Evolutionary conservation across 176 grass and related monocot species (phyloP).

Genomic region (Carex parvula): DNA sequence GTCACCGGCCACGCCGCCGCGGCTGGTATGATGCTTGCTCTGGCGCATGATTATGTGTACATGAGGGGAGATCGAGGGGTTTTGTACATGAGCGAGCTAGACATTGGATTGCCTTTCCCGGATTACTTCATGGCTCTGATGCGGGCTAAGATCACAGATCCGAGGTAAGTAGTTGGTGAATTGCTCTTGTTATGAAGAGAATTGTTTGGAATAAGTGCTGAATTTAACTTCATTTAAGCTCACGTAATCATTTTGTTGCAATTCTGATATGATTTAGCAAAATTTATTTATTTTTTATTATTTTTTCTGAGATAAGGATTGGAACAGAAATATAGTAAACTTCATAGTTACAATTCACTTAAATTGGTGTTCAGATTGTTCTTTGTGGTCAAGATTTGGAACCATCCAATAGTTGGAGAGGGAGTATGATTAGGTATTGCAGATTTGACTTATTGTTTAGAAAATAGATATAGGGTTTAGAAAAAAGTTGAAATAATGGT

Average conservation of each 20-base stretch:
- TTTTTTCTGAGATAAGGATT: neutral
- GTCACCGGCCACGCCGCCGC: slow-evolving; percentile 77
- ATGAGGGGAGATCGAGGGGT: slow-evolving; percentile 87
- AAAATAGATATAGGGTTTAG: neutral
- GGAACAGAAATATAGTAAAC: neutral
- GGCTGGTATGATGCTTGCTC: slow-evolving; percentile 47
- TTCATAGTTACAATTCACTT: neutral
- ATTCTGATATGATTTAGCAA: neutral
- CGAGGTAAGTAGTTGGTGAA: neutral
- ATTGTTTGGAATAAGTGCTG: neutral
- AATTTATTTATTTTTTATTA: neutral
- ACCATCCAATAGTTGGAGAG: neutral
- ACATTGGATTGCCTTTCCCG: slow-evolving; percentile 71
- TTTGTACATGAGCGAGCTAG: slow-evolving; percentile 92
- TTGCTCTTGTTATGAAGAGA: neutral
- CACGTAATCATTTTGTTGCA: neutral
- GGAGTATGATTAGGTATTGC: slow-evolving; percentile 1
- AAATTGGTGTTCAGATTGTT: neutral
- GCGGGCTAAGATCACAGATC: slow-evolving; percentile 59
- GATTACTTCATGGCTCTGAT: slow-evolving; percentile 54
- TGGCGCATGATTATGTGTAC: slow-evolving; percentile 78
- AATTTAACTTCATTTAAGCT: neutral
- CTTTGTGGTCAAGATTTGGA: neutral
- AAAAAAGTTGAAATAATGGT: neutral
- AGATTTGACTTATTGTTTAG: neutral